Evolutionary conservation across 306 rosid species (phyloP), one percentile per base, ranked within the genome.

Genomic region (Ormosia semicastrata): DNA sequence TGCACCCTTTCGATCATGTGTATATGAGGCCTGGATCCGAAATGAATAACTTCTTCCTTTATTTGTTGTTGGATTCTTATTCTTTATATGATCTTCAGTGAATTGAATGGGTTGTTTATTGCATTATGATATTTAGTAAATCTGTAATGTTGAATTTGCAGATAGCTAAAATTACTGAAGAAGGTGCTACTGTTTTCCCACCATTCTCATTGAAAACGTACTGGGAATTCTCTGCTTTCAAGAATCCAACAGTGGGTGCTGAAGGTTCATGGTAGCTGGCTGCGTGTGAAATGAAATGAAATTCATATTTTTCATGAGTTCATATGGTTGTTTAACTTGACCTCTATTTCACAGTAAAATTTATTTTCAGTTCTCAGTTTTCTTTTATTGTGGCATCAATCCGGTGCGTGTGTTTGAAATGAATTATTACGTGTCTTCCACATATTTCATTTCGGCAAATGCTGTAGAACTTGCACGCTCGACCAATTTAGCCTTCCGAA

Each of bases 211-310:
- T 93, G 91, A 93, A 89, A 87, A 94, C 97, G 18, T 91, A 90
- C 89, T 94, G 98, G 98, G 94, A 90, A 47, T 90, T 83, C 84
- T 72, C 92, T 32, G 92, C 98, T 43, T 94, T 94, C 78, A 72
- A 86, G 82, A 94, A 94, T 82, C 98, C 93, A 17, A 91, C 97
- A 4, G 81, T 73, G 40, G 98, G 92, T 34, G 97, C 97, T 13
- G 98, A 91, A 85, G 98, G 98, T 29, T 91, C 97, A 50, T 93
- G 98, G 97, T 93, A 93, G 91, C 37, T 70, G 52, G 66, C 66
- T 64, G 59, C 29, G 3, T 18, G 66, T 73, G 83, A 49, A n/a
- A 64, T 30, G 68, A 39, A 76, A 59, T 24, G 74, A n/a, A 14
- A 52, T 75, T 75, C 44, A 54, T 58, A 34, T 15, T 54, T 66